phyloP scores from a whole-genome alignment of 208 protist species.

The Leishmania tarentolae region DNA sequence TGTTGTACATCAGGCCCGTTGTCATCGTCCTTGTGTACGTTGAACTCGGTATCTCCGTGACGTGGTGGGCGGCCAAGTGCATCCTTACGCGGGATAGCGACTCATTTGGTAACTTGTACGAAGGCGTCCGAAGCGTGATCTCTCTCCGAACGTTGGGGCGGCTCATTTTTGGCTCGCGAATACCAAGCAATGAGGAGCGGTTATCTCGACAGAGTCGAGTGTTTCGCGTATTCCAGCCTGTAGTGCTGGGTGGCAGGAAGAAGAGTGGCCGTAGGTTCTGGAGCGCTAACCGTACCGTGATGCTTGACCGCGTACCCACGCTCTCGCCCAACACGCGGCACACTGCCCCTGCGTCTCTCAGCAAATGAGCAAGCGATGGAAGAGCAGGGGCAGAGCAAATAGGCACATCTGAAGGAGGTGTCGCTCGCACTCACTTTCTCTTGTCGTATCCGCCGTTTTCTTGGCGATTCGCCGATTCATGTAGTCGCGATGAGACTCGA shows the following conservation, averaged over 20 bases:
- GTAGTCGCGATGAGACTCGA: too few relatives aligned
- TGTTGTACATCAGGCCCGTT: constrained; percentile 59
- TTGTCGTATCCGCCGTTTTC: not conserved
- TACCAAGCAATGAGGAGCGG: constrained; percentile 51
- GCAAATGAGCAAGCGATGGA: not conserved
- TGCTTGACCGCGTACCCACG: constrained; percentile 23
- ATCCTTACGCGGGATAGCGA: constrained; percentile 22
- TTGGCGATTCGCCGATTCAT: not conserved
- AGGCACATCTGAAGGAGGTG: not conserved
- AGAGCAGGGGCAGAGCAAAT: not conserved
- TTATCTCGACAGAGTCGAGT: constrained; percentile 50
- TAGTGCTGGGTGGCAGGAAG: constrained; percentile 42
- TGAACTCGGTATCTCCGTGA: constrained; percentile 55
- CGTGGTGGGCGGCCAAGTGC: constrained; percentile 25
- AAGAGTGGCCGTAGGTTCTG: constrained; percentile 34
- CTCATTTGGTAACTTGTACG: constrained; percentile 39
- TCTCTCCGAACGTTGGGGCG: constrained; percentile 56
- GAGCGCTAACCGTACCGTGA: constrained; percentile 15
- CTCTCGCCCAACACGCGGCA: constrained; percentile 31
- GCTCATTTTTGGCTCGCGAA: constrained; percentile 48
- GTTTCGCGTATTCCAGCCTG: constrained; percentile 62
- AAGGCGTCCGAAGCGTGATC: constrained; percentile 52
- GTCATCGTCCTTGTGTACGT: constrained; percentile 57
- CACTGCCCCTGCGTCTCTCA: not conserved
- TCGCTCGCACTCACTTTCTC: not conserved